Base-by-base conservation (phyloP, 163 green algal species). In the Chlorella variabilis region DNA sequence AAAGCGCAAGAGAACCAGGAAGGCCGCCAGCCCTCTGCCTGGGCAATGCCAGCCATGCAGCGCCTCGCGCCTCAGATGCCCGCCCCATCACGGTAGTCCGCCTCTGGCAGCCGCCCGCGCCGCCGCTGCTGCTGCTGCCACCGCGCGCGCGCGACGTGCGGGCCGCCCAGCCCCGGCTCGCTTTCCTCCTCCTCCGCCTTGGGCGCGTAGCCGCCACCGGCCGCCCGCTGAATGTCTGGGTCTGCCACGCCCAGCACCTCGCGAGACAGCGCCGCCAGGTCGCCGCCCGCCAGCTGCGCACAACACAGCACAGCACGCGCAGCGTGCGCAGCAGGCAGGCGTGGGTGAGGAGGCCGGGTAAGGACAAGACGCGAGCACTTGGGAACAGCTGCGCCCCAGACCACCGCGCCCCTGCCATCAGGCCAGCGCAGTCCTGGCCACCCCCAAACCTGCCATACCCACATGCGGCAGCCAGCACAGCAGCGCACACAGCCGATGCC, bases 51-150 rank as follows among this genome's bases (percentile, higher is more conserved):
- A n/a, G n/a, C n/a, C n/a, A n/a, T n/a, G n/a, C n/a, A n/a, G n/a
- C n/a, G n/a, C n/a, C n/a, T n/a, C n/a, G 15, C 45, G 45, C 45
- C 15, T 80, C 56, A 80, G 27, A 80, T 80, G 73, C 73, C 73
- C 7, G 73, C 73, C 15, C 73, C 73, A 58, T 80, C 73, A 39
- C 56, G n/a, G 17, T 69, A 80, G 56, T 80, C 73, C 4, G 41
- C 48, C 2, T 80, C 73, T 0, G 73, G 56, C 38, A 80, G 56
- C 15, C 62, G 62, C 9, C 56, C 65, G 29, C 56, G 56, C 73
- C 73, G 56, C 73, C 8, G 54, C 73, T 79, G 71, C 51, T 38
- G 56, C 73, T 79, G 71, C 54, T 38, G 68, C 39, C 20, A 71
- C 3, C 34, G 34, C 34, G 18, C 63, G 17, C 34, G 17, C 34